Evolutionary conservation across 179 eudicot genomes (phyloP).

Genomic region (Beta macrorhiza): DNA sequence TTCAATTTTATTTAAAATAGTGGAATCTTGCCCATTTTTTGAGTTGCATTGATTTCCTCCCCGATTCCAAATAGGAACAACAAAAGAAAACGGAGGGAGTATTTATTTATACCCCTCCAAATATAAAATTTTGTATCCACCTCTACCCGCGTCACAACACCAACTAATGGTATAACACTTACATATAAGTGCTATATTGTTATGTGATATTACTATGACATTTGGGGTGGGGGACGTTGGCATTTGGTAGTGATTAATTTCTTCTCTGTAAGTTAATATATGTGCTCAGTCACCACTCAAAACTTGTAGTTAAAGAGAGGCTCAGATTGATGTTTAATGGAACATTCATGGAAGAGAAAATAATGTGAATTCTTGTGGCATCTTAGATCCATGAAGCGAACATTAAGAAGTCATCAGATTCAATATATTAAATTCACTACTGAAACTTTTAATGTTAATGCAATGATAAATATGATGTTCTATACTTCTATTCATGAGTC

Average conservation of each 20-base stretch:
- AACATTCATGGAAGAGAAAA: constrained; percentile 15
- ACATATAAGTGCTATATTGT: too few species aligned
- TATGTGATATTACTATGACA: too few species aligned
- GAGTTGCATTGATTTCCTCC: too few species aligned
- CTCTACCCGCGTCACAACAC: too few species aligned
- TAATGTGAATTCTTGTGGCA: not conserved
- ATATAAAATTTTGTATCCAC: too few species aligned
- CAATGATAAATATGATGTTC: not conserved
- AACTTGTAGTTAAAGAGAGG: not conserved
- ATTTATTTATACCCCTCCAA: too few species aligned
- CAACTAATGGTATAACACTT: too few species aligned
- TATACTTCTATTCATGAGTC: not conserved
- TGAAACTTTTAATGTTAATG: not conserved
- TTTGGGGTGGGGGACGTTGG: too few species aligned
- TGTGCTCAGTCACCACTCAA: not conserved
- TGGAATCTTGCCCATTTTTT: too few species aligned
- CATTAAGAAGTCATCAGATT: constrained; percentile 7
- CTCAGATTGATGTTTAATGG: constrained; percentile 4
- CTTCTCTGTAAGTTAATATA: not conserved
- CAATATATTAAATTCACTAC: constrained; percentile 6
- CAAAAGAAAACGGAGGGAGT: too few species aligned
- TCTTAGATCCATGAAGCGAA: not conserved
- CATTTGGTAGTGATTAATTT: not conserved
- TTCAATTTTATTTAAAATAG: too few species aligned
- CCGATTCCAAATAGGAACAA: too few species aligned